Conservation (phyloP, 176 grass and related monocot species). For the Cymbopogon citratus region DNA sequence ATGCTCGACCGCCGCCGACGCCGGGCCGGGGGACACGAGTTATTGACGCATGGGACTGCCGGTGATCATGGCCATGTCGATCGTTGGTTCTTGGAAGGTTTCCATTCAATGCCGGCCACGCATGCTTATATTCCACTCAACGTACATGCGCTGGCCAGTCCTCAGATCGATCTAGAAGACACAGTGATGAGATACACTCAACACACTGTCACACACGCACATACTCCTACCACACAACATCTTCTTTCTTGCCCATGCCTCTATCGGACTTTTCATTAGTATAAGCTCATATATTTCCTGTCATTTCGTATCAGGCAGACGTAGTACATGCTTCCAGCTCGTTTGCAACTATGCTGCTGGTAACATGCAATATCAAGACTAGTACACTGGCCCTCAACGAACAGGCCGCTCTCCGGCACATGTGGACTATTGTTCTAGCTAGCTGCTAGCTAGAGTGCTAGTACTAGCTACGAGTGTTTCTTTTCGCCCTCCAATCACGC, state of each 20-base stretch:
- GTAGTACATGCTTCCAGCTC: neutral
- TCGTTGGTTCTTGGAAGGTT: constrained; percentile 15
- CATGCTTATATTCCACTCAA: constrained; percentile 16
- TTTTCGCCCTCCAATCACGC: neutral
- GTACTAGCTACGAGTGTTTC: no score
- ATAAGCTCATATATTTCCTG: neutral
- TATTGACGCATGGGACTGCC: constrained; percentile 20
- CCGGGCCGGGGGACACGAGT: neutral
- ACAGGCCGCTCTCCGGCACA: neutral
- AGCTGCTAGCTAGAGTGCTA: neutral
- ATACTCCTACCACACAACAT: neutral
- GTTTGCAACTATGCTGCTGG: neutral
- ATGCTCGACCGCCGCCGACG: no score
- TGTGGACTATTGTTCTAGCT: neutral
- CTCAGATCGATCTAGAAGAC: no score
- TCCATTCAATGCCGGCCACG: neutral
- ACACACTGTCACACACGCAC: neutral
- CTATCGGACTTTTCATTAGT: neutral
- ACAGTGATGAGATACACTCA: neutral
- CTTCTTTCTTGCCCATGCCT: constrained; percentile 17
- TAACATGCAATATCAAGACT: constrained; percentile 21
- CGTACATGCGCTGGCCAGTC: neutral
- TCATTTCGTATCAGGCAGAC: neutral
- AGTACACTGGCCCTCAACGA: neutral
- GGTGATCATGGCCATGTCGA: constrained; percentile 3